Base-by-base conservation (phyloP, 441 rosid genomes). In the Croton laevigatus region DNA sequence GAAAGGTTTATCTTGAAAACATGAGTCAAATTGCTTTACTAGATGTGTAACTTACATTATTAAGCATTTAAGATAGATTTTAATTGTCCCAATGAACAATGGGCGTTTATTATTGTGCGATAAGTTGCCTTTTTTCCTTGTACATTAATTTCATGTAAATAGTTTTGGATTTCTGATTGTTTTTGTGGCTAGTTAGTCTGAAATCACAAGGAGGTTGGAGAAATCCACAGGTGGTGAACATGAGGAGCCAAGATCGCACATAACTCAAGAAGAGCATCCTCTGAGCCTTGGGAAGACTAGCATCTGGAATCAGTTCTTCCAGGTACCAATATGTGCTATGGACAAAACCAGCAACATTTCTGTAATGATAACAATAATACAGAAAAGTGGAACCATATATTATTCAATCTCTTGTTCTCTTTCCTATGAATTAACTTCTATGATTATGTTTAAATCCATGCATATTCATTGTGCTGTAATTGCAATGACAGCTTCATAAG, bases 181-280 rank as follows among this genome's bases (percentile, higher is more conserved):
- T 81, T 86, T 69, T 83, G 82, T 86, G 98, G 84, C 86, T 95
- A 87, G 96, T 83, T 85, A 95, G 99, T 85, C 99, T 85, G 99
- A 94, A 88, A 89, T 92, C 76, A 79, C 99, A 60, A 85, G 97
- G 91, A 95, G 85, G 86, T 66, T 89, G 87, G 98, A 91, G 79
- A 88, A 89, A 74, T 83, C 91, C 23, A 67, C 78, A 9, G 78
- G 72, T 49, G 70, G 53, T 65, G 93, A 84, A 55, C 78, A 76
- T 62, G 86, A 86, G n/a, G 93, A 85, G 8, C 32, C 89, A n/a
- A 88, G 99, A 72, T 88, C 89, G 19, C 85, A 88, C 63, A 82
- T 95, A 70, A 75, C 87, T 77, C 97, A 95, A 57, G 98, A 85
- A 55, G 98, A 92, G 70, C 99, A 94, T 84, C 99, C 98, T 71